Base-by-base conservation (phyloP, 345 rosid species). In the Conringia planisiliqua region DNA sequence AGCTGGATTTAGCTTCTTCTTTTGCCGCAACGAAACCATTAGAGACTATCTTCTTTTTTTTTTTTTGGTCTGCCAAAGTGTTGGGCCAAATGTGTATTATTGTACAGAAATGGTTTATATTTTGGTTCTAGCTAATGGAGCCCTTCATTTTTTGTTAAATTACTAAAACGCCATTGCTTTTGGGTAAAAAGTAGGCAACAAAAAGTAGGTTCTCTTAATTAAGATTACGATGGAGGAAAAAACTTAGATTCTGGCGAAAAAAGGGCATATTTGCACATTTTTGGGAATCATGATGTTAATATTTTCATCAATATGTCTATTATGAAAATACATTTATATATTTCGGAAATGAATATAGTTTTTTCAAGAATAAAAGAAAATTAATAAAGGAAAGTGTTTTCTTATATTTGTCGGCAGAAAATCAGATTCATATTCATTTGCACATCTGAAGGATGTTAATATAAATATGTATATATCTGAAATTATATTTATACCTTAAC, bases 1-100 rank as follows among this genome's bases (percentile, higher is more conserved):
- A 12, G 86, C 90, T 1, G 87, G 92, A 22, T 70, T 82, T 59
- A 88, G 89, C 90, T 83, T 90, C 86, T 72, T 90, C 58, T 30
- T 62, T 10, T 86, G 78, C 62, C 85, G 77, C 27, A 83, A 71
- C 5, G 68, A 82, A 51, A 87, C 70, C 96, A 88, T 89, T 8
- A 52, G 10, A 54, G 18, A 32, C 62, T 9, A 13, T 5, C 0
- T 1, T 17, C 5, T 7, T 66, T 20, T 30, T 36, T 46, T 30
- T 65, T 4, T 22, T 29, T 64, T 33, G 33, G 4, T 22, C 1
- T n/a, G 6, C 14, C 26, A 12, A 27, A 39, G 63, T 39, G 54
- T 75, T 74, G 35, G 39, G 20, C 79, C 29, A 75, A 75, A 68
- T 58, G 60, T 72, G 71, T 52, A 75, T 59, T 68, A 62, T 69